Conservation (phyloP, 208 protist species). For the Trypanosoma rangeli region DNA sequence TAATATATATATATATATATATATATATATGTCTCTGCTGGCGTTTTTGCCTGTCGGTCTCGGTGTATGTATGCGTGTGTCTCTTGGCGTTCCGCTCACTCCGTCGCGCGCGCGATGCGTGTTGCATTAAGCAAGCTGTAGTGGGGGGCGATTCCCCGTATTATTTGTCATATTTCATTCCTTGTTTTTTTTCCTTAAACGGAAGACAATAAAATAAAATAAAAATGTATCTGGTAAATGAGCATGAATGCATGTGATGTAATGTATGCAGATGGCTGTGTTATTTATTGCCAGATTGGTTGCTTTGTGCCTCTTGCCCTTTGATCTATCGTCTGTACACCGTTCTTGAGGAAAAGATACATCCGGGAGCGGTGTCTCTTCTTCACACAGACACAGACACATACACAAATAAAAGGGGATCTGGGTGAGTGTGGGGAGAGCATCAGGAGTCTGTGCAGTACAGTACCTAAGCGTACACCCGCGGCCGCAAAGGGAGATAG, state of each 20-base stretch:
- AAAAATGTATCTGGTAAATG: background rate
- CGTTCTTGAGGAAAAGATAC: background rate
- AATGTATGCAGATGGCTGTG: background rate
- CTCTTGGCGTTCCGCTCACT: background rate
- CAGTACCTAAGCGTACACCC: background rate
- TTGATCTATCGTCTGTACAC: background rate
- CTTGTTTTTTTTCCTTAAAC: background rate
- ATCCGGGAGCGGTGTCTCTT: background rate
- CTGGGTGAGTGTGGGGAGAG: background rate
- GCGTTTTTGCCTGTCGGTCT: background rate
- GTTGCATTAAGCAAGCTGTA: background rate
- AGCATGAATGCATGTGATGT: background rate
- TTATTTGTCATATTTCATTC: background rate
- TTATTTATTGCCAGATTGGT: background rate
- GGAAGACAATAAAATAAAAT: background rate
- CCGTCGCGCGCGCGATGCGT: background rate
- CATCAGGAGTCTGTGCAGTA: background rate
- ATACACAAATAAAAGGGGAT: background rate
- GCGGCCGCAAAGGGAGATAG: background rate
- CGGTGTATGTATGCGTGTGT: background rate
- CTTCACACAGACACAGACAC: background rate
- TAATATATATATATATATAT: conserved; percentile 17
- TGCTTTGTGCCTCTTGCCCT: background rate
- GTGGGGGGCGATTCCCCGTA: background rate
- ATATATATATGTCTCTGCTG: background rate